Evolutionary conservation across 202 grass and related monocot species (phyloP), one percentile per base, ranked within the genome.

Genomic region (Zoysia matrella): DNA sequence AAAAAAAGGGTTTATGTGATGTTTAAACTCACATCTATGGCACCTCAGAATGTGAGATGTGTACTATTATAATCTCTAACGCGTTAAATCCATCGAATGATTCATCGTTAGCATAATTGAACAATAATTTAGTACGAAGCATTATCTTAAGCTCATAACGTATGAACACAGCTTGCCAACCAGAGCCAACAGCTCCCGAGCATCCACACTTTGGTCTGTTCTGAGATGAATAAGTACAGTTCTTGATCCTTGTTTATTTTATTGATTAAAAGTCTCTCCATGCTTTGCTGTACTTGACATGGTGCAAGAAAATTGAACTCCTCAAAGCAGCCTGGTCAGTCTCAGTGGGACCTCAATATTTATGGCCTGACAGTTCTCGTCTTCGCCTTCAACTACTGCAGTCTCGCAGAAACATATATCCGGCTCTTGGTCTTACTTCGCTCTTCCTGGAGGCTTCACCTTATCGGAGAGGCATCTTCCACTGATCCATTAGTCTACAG

Each of bases 281-380:
- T 69, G 47, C 11, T 41, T 11, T 42, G 49, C 48, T 61, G 5
- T 61, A 36, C 30, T 36, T 36, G 0, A 36, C 30, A 36, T 36
- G 30, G 30, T 80, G 57, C 44, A 75, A 76, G 54, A 52, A 57
- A 71, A 66, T 56, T 50, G 47, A 80, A 62, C 14, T 79, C 52
- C 16, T 47, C 76, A 39, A 89, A 85, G 14, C 60, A 71, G 60
- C 73, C 64, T 82, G 70, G 73, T 82, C 83, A 78, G 56, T 74
- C 5, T 41, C 83, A 10, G 60, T 82, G 87, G 83, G 78, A 45
- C 88, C 68, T 69, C 40, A 62, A 68, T 86, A 83, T 65, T 52
- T 54, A 86, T 65, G 65, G 42, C 68, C 40, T 16, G 68, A 7
- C 0, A 40, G 8, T 10, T 62, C 30, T 54, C 8, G 12, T 74